Evolutionary conservation across 208 protist species (phyloP), one percentile per base, ranked within the genome.

Genomic region (Kentomonas sorsogonicus): DNA sequence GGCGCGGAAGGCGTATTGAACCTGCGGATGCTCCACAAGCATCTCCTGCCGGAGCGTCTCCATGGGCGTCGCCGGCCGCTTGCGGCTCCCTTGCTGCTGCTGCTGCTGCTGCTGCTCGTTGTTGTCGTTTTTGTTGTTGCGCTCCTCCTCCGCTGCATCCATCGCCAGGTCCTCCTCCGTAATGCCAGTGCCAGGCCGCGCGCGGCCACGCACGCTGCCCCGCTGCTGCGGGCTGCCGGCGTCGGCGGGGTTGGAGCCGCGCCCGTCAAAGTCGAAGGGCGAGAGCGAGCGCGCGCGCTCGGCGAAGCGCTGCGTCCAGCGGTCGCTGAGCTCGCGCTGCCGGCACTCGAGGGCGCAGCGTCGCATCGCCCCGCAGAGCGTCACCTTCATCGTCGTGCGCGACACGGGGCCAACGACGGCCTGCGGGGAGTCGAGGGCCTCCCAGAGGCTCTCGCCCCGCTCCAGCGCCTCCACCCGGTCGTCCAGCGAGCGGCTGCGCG

Each of bases 291-390:
- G 56, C 41, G 72, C 62, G 10, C 73, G 72, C 51, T 81, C 68
- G 1, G 80, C 69, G 53, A 91, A 91, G 31, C 87, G 80, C 54
- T 62, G 59, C 20, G 87, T 91, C 84, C 87, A 94, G 40, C 61
- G 27, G 18, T 91, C 79, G 11, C 80, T 79, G 38, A 76, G 39
- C 16, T 70, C 66, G 1, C 55, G 63, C 31, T 75, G 48, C 33
- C 62, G 55, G 11, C 64, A 62, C 23, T 71, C 29, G n/a, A 94
- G 63, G 6, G 87, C 87, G 53, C 87, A 89, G 27, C 87, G 87
- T 18, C 83, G 83, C 68, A 94, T 27, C 22, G 74, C 55, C 9
- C 80, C 77, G 58, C 80, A 91, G 31, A 94, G 72, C 18, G 74
- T 60, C 9, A 91, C 70, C 39, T 69, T 72, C 64, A 89, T 68